These are phyloP conservation scores for Saccharomycopsis sp. DNA, from an alignment of 805 yeast species.

Conservation along the genomic window DNA sequence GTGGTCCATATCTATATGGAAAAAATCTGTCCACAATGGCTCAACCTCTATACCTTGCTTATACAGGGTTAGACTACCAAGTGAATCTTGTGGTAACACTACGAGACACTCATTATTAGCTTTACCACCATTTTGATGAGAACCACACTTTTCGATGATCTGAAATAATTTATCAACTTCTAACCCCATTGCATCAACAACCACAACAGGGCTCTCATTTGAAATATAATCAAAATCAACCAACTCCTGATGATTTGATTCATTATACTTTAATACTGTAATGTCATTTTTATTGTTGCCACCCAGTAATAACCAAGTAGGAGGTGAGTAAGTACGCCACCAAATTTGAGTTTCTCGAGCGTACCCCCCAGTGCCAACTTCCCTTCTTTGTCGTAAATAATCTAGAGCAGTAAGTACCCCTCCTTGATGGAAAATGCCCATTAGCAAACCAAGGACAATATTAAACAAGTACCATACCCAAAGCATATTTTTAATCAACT, in stretches of 20 bases:
- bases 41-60: conserved; percentile 15
- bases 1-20: conserved; percentile 71
- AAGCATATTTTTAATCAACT: conserved; percentile 21
- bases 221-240: conserved; percentile 20
- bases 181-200: conserved; percentile 43
- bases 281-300: conserved; percentile 22
- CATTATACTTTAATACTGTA: conserved; percentile 22
- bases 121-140: conserved; percentile 24
- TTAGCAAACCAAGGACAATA: conserved; percentile 44
- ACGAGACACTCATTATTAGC: neutral
- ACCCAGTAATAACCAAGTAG: conserved; percentile 65
- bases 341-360: conserved; percentile 42
- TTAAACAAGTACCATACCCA: conserved; percentile 62
- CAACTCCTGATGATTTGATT: conserved; percentile 1
- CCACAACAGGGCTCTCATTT: conserved; percentile 22
- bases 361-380: conserved; percentile 14
- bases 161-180: too few species aligned
- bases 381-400: conserved; percentile 28
- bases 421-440: conserved; percentile 86
- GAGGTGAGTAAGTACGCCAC: conserved; percentile 96
- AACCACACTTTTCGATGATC: too few species aligned
- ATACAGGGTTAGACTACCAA: conserved; percentile 12
- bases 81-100: conserved; percentile 25
- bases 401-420: conserved; percentile 71
- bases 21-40: conserved; percentile 32